phyloP scores from a whole-genome alignment of 2,329 filamentous ascomycete species.

The Claviceps paspali region DNA sequence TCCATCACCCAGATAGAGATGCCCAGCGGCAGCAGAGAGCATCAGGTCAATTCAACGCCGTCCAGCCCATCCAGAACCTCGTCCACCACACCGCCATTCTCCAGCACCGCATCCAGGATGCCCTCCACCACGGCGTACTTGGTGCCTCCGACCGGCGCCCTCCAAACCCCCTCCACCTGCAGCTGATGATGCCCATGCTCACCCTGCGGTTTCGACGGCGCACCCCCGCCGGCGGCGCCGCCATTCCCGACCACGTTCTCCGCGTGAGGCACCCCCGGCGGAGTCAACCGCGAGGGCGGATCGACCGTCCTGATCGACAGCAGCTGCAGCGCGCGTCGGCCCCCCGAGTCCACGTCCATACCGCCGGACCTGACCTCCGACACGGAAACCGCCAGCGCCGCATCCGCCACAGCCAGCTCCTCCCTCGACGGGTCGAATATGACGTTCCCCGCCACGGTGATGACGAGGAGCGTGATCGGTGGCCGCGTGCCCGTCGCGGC shows the following conservation, averaged over 20 bases:
- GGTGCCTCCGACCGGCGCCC: slow-evolving; percentile 67
- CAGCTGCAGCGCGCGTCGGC: slow-evolving; percentile 38
- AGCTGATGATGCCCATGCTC: slow-evolving; percentile 33
- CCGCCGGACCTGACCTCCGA: slow-evolving; percentile 29
- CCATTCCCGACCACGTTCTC: slow-evolving; percentile 40
- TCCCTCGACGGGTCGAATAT: slow-evolving; percentile 88
- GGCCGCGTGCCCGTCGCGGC: slow-evolving; percentile 36
- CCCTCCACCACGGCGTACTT: slow-evolving; percentile 56
- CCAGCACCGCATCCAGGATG: slow-evolving; percentile 63
- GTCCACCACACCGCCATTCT: slow-evolving; percentile 65
- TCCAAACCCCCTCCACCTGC: slow-evolving; percentile 70
- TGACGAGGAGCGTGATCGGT: slow-evolving; percentile 79
- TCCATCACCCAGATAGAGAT: not conserved
- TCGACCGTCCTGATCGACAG: slow-evolving; percentile 60
- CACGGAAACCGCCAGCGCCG: slow-evolving; percentile 73
- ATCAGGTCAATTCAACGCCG: slow-evolving; percentile 50
- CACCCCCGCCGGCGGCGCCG: slow-evolving; percentile 17
- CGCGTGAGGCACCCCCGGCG: slow-evolving; percentile 52
- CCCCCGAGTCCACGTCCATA: slow-evolving; percentile 26
- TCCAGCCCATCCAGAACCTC: slow-evolving; percentile 76
- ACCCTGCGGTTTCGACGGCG: slow-evolving; percentile 18
- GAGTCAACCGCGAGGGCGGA: slow-evolving; percentile 56
- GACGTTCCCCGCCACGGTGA: slow-evolving; percentile 72
- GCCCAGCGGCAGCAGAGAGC: too few species aligned
- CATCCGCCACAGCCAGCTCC: slow-evolving; percentile 85